phyloP scores from a whole-genome alignment of 2,329 filamentous ascomycete genomes.

The Aspergillus ruber region DNA sequence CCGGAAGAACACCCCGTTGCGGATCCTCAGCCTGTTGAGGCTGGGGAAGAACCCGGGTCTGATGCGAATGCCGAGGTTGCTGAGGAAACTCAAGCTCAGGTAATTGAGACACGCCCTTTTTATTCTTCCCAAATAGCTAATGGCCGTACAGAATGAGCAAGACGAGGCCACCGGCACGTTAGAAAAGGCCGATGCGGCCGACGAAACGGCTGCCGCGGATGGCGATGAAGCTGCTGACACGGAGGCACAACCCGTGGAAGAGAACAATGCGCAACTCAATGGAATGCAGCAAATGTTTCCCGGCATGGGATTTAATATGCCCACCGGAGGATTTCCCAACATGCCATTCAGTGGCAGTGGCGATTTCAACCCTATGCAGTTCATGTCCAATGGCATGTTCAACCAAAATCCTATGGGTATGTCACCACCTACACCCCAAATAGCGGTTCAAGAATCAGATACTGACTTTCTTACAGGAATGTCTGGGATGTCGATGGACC shows the following conservation, averaged over 20 bases:
- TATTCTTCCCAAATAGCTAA: background rate
- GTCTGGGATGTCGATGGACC: constrained; percentile 75
- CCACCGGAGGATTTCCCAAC: constrained; percentile 46
- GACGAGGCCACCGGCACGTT: constrained; percentile 5
- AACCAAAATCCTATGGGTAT: constrained; percentile 83
- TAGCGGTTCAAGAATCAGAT: constrained; percentile 6
- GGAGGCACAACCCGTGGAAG: constrained; percentile 8
- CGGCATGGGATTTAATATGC: constrained; percentile 39
- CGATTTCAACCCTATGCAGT: constrained; percentile 65
- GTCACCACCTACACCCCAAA: constrained; percentile 27
- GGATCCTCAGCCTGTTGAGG: constrained; percentile 6
- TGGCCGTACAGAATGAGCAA: constrained; percentile 10
- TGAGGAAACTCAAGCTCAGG: constrained; percentile 10
- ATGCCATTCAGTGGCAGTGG: constrained; percentile 57
- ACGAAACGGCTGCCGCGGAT: constrained; percentile 7
- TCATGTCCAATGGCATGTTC: constrained; percentile 43
- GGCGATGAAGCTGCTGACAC: constrained; percentile 10
- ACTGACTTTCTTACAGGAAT: constrained; percentile 52
- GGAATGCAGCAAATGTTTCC: constrained; percentile 10
- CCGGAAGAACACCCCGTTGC: constrained; percentile 9
- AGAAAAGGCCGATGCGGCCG: constrained; percentile 6
- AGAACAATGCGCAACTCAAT: constrained; percentile 7
- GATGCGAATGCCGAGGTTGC: constrained; percentile 4
- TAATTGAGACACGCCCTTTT: constrained; percentile 4
- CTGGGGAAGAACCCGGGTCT: constrained; percentile 2